These are phyloP conservation scores for Limonomyces culmigenus DNA, from an alignment of 1,284 basidiomycete genomes.

Conservation along the genomic window DNA sequence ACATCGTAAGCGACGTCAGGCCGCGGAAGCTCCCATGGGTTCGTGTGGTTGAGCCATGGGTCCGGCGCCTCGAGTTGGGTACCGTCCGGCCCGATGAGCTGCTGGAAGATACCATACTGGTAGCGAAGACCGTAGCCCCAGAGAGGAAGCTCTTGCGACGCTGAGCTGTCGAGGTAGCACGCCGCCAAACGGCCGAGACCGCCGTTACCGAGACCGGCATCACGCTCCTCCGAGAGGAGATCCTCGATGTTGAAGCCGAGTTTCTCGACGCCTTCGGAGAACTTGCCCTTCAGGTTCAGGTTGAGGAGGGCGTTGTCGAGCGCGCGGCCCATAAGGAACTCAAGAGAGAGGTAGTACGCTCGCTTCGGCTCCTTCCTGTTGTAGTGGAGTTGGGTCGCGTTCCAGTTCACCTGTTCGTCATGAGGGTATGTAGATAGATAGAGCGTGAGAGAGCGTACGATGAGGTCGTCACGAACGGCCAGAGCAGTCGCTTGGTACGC, in stretches of 20 bases:
- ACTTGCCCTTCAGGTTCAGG: constrained; percentile 65
- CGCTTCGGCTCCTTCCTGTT: constrained; percentile 61
- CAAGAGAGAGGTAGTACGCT: constrained; percentile 82
- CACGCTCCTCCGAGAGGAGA: constrained; percentile 72
- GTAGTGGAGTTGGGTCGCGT: constrained; percentile 54
- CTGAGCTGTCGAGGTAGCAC: constrained; percentile 78
- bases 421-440: too few species aligned
- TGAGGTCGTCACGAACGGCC: constrained; percentile 71
- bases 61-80: constrained; percentile 78
- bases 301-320: constrained; percentile 68
- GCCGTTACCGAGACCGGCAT: constrained; percentile 80
- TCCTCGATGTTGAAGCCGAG: constrained; percentile 84
- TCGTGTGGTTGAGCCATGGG: constrained; percentile 80
- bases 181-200: constrained; percentile 85
- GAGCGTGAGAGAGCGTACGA: constrained; percentile 42
- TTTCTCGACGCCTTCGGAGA: constrained; percentile 44
- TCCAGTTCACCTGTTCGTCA: constrained; percentile 75
- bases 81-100: constrained; percentile 73
- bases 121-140: constrained; percentile 86
- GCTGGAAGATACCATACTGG: constrained; percentile 91
- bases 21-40: constrained; percentile 80
- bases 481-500: constrained; percentile 72
- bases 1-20: constrained; percentile 70
- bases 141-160: constrained; percentile 66
- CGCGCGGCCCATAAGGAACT: constrained; percentile 72